Evolutionary conservation across 1,139 yeast genomes (phyloP), one percentile per base, ranked within the genome.

Genomic region (Diutina mesorugosa): DNA sequence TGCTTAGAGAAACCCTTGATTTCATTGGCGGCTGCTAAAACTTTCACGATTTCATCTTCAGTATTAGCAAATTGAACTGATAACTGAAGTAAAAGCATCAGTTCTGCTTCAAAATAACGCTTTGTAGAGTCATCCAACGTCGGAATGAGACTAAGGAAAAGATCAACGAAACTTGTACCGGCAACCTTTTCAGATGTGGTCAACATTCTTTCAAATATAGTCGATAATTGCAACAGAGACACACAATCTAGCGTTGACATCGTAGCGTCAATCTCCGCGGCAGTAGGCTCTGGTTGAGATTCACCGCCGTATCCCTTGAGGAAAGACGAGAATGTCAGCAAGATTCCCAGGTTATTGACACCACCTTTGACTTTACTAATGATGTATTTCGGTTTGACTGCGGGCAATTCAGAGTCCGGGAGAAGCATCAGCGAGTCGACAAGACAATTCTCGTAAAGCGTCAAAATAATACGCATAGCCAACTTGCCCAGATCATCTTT

Each of bases 291-390:
- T 7, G 88, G 53, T 32, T 50, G 86, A 2, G 89, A 85, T 48
- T 88, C 95, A 63, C 90, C 97, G 0, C 87, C 77, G 59, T 86
- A 83, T 16, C 97, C 95, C 62, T 95, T 88, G 68, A 95, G 78
- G 65, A 90, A 91, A 0, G 97, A 90, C 0, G 97, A 90, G 63
- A 95, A 85, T 0, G 98, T 87, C 0, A 96, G 88, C 58, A 95
- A 80, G 29, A 95, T 67, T 1, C 98, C 90, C 35, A 38, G 32
- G 21, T 26, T 21, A 12, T 21, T 41, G 21, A n/a, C 47, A 12
- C 29, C 32, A 8, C 35, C 26, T 58, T 82, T 83, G 0, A 81
- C 71, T 61, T 88, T 79, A 58, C 81, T 81, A 51, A 89, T 79
- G 6, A 83, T 77, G 61, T 80, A 80, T 47, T 83, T 82, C 0